Evolutionary conservation across 2,329 filamentous ascomycete genomes (phyloP).

Genomic region (Didymella glomerata): DNA sequence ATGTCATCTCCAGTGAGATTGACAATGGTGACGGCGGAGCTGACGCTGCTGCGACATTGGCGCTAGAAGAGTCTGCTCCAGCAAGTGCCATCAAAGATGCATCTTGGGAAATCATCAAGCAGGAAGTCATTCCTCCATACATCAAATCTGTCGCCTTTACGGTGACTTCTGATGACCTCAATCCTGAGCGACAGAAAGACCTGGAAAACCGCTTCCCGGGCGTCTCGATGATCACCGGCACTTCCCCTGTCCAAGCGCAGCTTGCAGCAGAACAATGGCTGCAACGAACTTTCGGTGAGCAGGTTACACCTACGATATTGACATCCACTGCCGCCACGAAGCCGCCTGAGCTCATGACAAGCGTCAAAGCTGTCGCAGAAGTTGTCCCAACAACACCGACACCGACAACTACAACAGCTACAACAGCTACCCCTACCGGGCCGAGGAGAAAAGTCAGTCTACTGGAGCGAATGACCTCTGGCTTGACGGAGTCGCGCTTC

Average conservation of each 20-base stretch:
- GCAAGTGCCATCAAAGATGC: background rate
- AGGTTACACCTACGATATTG: background rate
- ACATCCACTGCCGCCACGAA: background rate
- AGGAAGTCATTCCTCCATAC: constrained; percentile 1
- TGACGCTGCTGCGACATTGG: background rate
- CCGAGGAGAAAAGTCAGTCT: background rate
- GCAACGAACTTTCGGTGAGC: background rate
- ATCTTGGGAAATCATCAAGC: background rate
- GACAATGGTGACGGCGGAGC: background rate
- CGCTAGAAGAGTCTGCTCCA: background rate
- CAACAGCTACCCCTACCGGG: background rate
- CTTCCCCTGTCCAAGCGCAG: background rate
- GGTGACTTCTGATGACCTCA: background rate
- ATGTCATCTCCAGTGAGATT: too few relatives aligned
- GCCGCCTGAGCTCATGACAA: background rate
- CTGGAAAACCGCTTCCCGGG: background rate
- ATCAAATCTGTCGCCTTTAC: constrained; percentile 1
- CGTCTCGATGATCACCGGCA: background rate
- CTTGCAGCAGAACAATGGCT: background rate
- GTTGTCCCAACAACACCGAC: background rate
- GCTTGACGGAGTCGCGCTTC: background rate
- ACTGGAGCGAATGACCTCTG: background rate
- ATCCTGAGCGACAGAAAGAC: background rate
- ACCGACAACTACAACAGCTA: too few relatives aligned
- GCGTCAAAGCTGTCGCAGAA: background rate